Evolutionary conservation across 306 rosid genomes (phyloP), one percentile per base, ranked within the genome.

Genomic region (Leucaena leucocephala): DNA sequence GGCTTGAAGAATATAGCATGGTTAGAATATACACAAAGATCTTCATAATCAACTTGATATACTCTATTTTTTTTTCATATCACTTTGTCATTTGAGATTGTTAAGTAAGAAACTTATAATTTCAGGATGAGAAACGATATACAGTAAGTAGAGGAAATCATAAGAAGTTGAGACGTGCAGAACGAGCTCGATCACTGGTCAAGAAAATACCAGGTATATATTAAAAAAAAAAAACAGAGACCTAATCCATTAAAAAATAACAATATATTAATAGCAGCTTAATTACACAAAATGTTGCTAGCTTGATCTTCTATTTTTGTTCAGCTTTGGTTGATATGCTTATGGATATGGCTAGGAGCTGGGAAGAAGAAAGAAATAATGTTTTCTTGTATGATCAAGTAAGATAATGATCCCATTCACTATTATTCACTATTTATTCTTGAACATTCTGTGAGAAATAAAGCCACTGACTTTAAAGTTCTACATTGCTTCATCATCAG

Each of bases 71-170:
- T n/a, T 33, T 59, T 34, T 59, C 12, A 58, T 21, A 11, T 33
- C 17, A 33, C n/a, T 34, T 4, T 59, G 38, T 22, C 14, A 22
- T 27, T 61, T 19, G 13, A 61, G 16, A 33, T 2, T 59, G 39
- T 11, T 14, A 9, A 62, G 9, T 52, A 52, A n/a, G 39, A 34
- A 34, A 34, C n/a, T 62, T 33, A 2, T 57, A 27, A 27, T 27
- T 27, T 27, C 84, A 90, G 95, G 95, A 90, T 10, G 90, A 87
- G 80, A 90, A 87, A 52, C 87, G 95, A 74, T 88, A 90, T 84
- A 83, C 95, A 14, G 86, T 88, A 61, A 87, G 87, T 85, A 85
- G 95, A 85, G 95, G 91, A 61, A 92, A 88, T 67, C 95, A 90
- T 82, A 90, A 82, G 83, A 90, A 87, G 82, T 84, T 90, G 64